Evolutionary conservation across 2,329 filamentous ascomycete species (phyloP).

Genomic region (Periglandula ipomoeae): DNA sequence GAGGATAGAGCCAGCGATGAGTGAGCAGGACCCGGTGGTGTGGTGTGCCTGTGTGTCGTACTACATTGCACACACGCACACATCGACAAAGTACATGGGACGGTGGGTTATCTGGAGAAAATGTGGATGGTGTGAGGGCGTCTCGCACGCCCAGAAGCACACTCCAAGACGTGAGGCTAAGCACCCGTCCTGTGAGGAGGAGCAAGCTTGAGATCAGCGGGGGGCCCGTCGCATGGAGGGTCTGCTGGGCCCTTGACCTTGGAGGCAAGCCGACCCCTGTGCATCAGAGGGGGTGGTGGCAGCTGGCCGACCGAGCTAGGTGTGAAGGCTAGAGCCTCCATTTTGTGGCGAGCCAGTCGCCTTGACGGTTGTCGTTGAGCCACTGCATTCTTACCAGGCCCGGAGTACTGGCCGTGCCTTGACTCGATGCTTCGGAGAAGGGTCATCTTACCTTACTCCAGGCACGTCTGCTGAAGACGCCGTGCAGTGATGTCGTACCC

Average conservation of each 20-base stretch:
- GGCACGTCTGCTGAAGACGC: background rate
- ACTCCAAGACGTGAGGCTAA: background rate
- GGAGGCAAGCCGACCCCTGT: background rate
- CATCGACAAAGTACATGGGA: constrained; percentile 5
- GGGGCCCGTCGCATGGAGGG: constrained; percentile 1
- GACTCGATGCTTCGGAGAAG: background rate
- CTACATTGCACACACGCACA: background rate
- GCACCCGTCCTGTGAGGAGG: background rate
- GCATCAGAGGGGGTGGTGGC: background rate
- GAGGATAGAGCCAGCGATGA: background rate
- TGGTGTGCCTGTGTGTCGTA: constrained; percentile 9
- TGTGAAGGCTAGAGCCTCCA: background rate
- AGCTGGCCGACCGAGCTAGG: background rate
- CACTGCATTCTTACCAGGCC: background rate
- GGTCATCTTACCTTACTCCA: background rate
- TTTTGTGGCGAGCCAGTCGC: constrained; percentile 3
- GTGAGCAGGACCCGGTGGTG: constrained; percentile 10
- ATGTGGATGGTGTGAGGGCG: constrained; percentile 5
- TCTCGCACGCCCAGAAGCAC: background rate
- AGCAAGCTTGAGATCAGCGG: constrained; percentile 1
- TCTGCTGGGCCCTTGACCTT: background rate
- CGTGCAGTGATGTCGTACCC: background rate
- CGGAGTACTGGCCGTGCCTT: background rate
- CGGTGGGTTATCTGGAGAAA: constrained; percentile 10
- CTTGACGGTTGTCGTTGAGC: background rate